Base-by-base conservation (phyloP, 129 eudicot genomes). In the Heracleum sosnowskyi region DNA sequence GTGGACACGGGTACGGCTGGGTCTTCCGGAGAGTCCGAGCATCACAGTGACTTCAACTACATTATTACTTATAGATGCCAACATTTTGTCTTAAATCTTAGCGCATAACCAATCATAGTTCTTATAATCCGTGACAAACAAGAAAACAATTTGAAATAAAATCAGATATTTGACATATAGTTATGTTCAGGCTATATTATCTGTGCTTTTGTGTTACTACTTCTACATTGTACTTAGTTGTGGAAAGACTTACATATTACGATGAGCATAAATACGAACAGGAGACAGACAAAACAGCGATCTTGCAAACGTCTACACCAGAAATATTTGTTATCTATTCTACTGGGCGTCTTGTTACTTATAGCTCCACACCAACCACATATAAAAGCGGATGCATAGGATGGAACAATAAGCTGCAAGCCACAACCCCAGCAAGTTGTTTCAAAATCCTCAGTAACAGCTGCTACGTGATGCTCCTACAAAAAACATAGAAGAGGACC, bases 361-460 rank as follows among this genome's bases (percentile, higher is more conserved):
- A 92, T 88, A 69, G 99, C 97, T 79, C 99, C 99, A 86, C 99
- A 95, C 99, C 99, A 95, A 69, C 94, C 91, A 42, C 99, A 95
- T 79, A 86, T 92, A 80, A 90, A 95, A 79, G 88, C 69, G 40
- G 99, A 90, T 73, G 95, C 90, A 83, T 87, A 79, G 60, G 96
- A 89, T 77, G 97, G 82, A 78, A 95, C 87, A 77, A 87, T 82
- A 41, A 95, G 90, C 49, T 87, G 91, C 73, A 88, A 86, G 75
- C 99, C 99, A 89, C 99, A 95, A 76, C 99, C 99, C 99, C 99
- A 95, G 72, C 99, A 95, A 45, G 76, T 88, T 80, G 91, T 81
- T 80, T 92, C 97, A 76, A 77, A 87, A 53, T 89, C 93, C 71
- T 80, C 91, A 66, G 33, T 78, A 46, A 85, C 81, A 29, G 91